Evolutionary conservation across 192 early-diverging fungal species (phyloP).

Genomic region (Thamnidium elegans): DNA sequence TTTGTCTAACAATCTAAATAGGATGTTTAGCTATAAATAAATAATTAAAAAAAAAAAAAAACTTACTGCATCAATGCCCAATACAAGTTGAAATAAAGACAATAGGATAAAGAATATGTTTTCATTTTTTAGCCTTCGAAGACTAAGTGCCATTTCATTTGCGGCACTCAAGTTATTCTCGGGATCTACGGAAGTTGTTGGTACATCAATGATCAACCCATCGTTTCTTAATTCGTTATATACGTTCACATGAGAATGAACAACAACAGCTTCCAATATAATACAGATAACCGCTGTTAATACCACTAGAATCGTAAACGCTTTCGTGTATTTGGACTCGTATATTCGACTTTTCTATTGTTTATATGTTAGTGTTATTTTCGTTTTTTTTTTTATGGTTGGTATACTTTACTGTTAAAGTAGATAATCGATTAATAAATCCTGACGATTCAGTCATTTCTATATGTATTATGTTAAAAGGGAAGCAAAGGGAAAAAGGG

Average conservation of each 20-base stretch:
- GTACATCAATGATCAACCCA: neutral
- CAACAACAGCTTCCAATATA: slow-evolving; percentile 11
- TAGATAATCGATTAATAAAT: neutral
- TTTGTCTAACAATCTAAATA: slow-evolving; percentile 20
- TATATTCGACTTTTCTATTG: neutral
- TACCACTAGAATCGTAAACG: slow-evolving; percentile 10
- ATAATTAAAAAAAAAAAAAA: neutral
- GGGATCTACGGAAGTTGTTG: neutral
- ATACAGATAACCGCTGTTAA: slow-evolving; percentile 18
- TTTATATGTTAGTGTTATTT: neutral
- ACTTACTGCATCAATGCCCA: slow-evolving; percentile 24
- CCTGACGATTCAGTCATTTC: neutral
- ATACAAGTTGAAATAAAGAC: slow-evolving; percentile 17
- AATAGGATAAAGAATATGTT: slow-evolving; percentile 24
- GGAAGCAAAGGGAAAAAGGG: no score
- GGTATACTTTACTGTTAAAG: neutral
- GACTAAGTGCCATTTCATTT: no score
- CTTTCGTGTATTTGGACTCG: neutral
- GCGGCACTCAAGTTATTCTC: neutral
- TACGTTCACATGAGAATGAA: slow-evolving; percentile 10
- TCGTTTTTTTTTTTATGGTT: neutral
- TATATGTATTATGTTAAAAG: no score
- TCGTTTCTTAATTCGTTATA: neutral
- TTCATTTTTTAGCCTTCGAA: slow-evolving; percentile 16
- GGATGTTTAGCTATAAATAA: neutral